A percentile compares a stretch with the other conserved stretches of the same genome.
These are phyloP conservation scores for Coemansia umbellata DNA, from an alignment of 192 early-diverging fungal genomes.

Conservation along the genomic window DNA sequence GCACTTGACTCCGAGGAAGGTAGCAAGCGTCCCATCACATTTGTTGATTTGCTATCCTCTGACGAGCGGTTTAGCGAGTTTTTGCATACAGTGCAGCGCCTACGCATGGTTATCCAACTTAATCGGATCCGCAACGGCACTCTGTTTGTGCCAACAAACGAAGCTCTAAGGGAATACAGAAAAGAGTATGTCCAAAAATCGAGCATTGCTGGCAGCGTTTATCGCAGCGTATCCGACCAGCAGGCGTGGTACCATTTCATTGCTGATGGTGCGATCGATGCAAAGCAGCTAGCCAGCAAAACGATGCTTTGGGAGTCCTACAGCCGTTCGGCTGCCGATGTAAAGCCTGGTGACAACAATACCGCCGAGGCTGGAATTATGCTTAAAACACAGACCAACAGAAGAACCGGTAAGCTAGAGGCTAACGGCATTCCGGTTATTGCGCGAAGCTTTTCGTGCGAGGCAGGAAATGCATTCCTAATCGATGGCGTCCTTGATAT, in stretches of 20 bases:
- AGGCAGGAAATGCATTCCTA: constrained; percentile 30
- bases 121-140: constrained; percentile 56
- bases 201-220: constrained; percentile 7
- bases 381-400: constrained; percentile 31
- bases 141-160: constrained; percentile 59
- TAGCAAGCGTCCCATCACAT: constrained; percentile 13
- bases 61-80: constrained; percentile 51
- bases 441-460: constrained; percentile 29
- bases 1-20: constrained; percentile 1
- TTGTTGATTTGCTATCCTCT: constrained; percentile 59
- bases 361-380: constrained; percentile 17
- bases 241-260: constrained; percentile 51
- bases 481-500: constrained; percentile 39
- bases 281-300: constrained; percentile 8
- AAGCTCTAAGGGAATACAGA: constrained; percentile 42
- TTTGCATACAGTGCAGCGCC: constrained; percentile 54
- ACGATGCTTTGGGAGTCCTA: constrained; percentile 47
- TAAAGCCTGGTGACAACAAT: neutral
- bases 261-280: constrained; percentile 19
- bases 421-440: constrained; percentile 37
- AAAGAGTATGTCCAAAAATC: constrained; percentile 18
- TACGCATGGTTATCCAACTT: constrained; percentile 53
- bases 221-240: constrained; percentile 34
- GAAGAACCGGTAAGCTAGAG: constrained; percentile 5
- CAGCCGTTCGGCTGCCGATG: constrained; percentile 7